These are phyloP conservation scores for Cryptococcus amylolentus DNA, from an alignment of 1,284 basidiomycete genomes.

Conservation along the genomic window DNA sequence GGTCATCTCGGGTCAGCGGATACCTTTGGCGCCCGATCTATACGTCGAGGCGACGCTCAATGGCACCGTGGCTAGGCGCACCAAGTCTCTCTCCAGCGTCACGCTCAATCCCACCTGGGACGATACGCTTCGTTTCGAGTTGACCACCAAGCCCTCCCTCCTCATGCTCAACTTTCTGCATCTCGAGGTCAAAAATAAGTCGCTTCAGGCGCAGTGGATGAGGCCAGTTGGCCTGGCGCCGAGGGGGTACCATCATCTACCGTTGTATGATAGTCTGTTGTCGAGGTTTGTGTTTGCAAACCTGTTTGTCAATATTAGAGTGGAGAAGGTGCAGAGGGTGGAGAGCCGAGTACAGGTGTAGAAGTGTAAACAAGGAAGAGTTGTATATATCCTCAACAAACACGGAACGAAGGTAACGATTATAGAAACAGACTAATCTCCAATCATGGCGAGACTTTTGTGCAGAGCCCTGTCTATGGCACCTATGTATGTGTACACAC, in stretches of 20 bases:
- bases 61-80: constrained; percentile 51
- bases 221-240: constrained; percentile 49
- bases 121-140: constrained; percentile 64
- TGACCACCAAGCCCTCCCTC: constrained; percentile 69
- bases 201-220: constrained; percentile 60
- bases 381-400: too few species aligned
- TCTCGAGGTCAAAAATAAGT: constrained; percentile 67
- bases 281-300: constrained; percentile 84
- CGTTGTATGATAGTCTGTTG: constrained; percentile 74
- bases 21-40: constrained; percentile 70
- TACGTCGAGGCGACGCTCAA: constrained; percentile 36
- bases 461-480: neutral
- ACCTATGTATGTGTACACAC: neutral
- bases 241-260: constrained; percentile 75
- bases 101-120: constrained; percentile 89
- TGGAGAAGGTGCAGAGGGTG: constrained; percentile 16
- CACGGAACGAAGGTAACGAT: neutral
- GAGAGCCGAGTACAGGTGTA: neutral
- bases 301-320: constrained; percentile 61
- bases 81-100: constrained; percentile 66
- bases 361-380: too few species aligned
- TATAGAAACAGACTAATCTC: neutral
- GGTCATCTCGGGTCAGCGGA: constrained; percentile 90
- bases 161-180: constrained; percentile 75
- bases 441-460: neutral